Base-by-base conservation (phyloP, 768 basidiomycete genomes). In the Tricholomella constricta region DNA sequence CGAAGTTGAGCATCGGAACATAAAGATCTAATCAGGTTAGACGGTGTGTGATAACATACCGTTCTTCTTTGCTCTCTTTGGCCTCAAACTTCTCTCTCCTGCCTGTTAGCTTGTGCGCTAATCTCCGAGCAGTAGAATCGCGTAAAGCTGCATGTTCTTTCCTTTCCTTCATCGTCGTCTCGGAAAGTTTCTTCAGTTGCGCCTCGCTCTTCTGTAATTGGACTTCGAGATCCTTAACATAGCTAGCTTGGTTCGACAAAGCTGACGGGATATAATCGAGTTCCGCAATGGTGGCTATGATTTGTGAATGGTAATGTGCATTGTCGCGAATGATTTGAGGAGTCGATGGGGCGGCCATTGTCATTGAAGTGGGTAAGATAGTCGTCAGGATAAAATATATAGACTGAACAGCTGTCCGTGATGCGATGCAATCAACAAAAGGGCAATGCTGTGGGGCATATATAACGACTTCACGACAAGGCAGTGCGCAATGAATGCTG, bases 51-150 rank as follows among this genome's bases (percentile, higher is more conserved):
- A n/a, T n/a, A n/a, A 59, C 68, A 22, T 53, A 78, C 78, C 70
- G 61, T 58, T 80, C 78, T 57, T 78, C 78, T 52, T 79, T 77
- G 34, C 65, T 72, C 45, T 68, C 73, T 62, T 63, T 75, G 14
- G 70, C 74, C 40, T 71, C 70, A 57, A 68, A 78, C 55, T 76
- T 70, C 37, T 74, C 75, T 55, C 66, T 71, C 53, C 71, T 69
- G 4, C 78, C 77, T 4, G 73, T 64, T 14, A 78, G 46, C 57
- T 69, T 74, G 45, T 73, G 70, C 0, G 75, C 72, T 12, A 77
- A 62, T 52, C 72, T 59, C 32, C 69, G 59, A 12, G 72, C 62
- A 6, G 73, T 73, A 19, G 76, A 74, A 51, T 78, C 72, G 17
- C 75, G 63, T 42, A 77, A 51, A 14, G 62, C 55, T 50, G 73